Evolutionary conservation across 306 rosid genomes (phyloP).

Genomic region (Cyamopsis tetragonoloba): DNA sequence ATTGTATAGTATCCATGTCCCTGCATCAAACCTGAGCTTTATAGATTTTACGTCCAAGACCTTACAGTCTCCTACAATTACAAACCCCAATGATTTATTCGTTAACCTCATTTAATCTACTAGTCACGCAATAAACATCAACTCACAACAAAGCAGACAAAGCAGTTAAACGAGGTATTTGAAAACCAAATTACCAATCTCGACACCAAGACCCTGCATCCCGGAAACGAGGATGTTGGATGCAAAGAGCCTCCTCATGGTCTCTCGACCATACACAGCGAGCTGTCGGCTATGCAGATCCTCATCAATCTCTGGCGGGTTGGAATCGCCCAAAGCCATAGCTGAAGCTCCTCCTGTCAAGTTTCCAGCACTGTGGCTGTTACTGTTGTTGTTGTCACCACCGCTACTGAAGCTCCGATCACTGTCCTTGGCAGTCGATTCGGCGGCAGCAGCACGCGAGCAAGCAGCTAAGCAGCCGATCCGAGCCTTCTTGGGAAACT

Average conservation of each 20-base stretch:
- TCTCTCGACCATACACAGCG: slow-evolving; percentile 96
- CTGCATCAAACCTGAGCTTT: no score
- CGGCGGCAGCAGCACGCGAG: slow-evolving; percentile 36
- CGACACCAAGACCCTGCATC: slow-evolving; percentile 91
- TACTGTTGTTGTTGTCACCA: slow-evolving; percentile 15
- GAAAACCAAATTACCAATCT: slow-evolving; percentile 61
- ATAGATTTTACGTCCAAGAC: no score
- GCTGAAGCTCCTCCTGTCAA: slow-evolving; percentile 27
- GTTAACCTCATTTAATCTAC: neutral
- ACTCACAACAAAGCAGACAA: neutral
- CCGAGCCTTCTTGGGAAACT: slow-evolving; percentile 53
- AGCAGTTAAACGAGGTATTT: neutral
- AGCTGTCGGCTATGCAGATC: slow-evolving; percentile 99
- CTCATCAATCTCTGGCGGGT: slow-evolving; percentile 76
- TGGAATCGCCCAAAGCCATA: slow-evolving; percentile 63
- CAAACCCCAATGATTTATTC: neutral
- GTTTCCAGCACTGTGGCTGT: slow-evolving; percentile 24
- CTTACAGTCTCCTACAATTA: neutral
- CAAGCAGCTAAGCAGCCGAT: slow-evolving; percentile 35
- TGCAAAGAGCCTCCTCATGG: slow-evolving; percentile 86
- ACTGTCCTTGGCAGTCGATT: slow-evolving; percentile 44
- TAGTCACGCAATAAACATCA: neutral
- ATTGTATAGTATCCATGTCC: no score
- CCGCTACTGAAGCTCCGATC: slow-evolving; percentile 7
- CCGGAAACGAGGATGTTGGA: slow-evolving; percentile 86